Conservation (phyloP, 768 basidiomycete genomes). For the Trametes cubensis region DNA sequence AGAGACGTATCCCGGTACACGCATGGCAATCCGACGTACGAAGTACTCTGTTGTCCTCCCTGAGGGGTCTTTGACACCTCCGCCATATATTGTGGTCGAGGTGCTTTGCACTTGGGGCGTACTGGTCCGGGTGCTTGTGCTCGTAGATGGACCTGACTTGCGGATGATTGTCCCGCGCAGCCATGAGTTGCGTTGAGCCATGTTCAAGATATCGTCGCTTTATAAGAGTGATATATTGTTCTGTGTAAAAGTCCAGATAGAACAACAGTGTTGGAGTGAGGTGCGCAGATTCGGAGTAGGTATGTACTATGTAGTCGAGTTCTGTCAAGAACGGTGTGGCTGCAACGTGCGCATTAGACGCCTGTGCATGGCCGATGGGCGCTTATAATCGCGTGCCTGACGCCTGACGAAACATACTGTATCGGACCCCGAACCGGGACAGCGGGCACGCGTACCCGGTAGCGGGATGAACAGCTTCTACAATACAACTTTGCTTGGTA, state of each 20-base stretch:
- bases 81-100: slow-evolving; percentile 73
- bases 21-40: slow-evolving; percentile 47
- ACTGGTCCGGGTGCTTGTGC: slow-evolving; percentile 57
- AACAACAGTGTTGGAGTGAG: neutral
- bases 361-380: too few relatives aligned
- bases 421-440: too few relatives aligned
- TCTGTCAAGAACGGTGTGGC: neutral
- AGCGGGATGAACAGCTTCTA: too few relatives aligned
- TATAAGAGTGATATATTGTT: too few relatives aligned
- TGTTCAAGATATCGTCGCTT: slow-evolving; percentile 9
- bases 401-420: too few relatives aligned
- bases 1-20: slow-evolving; percentile 5
- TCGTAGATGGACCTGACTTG: slow-evolving; percentile 51
- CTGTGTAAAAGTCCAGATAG: neutral
- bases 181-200: slow-evolving; percentile 50
- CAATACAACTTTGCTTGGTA: too few relatives aligned
- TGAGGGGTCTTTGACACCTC: slow-evolving; percentile 85
- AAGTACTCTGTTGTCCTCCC: slow-evolving; percentile 82
- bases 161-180: slow-evolving; percentile 76
- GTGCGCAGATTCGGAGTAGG: neutral
- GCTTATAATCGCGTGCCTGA: neutral
- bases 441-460: too few relatives aligned
- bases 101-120: slow-evolving; percentile 75
- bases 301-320: neutral
- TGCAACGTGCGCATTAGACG: neutral